Percentiles rank a stretch among this genome's conserved stretches.
These are phyloP conservation scores for Paralagenidium karlingii DNA, from an alignment of 352 stramenopile species.

Conservation along the genomic window DNA sequence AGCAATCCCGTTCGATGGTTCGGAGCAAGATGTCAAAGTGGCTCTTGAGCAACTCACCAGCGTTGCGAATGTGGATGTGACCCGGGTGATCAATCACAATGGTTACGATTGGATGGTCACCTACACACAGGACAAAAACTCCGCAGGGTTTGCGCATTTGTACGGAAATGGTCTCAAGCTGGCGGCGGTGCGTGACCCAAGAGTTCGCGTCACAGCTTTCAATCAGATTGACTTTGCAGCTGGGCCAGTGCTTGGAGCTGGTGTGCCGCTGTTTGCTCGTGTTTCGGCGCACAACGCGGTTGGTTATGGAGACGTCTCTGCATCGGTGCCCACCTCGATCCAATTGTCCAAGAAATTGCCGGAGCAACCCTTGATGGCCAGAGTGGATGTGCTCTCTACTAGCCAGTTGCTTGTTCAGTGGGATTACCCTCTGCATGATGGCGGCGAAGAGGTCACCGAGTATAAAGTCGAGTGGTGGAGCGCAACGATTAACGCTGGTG, in stretches of 20 bases:
- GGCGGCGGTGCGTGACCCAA: slow-evolving; percentile 23
- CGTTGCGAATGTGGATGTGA: slow-evolving; percentile 85
- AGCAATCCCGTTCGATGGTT: slow-evolving; percentile 85
- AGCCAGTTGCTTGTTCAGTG: slow-evolving; percentile 69
- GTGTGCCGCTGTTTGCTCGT: slow-evolving; percentile 42
- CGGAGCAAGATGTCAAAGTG: slow-evolving; percentile 84
- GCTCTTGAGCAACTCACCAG: slow-evolving; percentile 84
- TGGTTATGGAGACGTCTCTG: slow-evolving; percentile 24
- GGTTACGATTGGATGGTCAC: slow-evolving; percentile 89
- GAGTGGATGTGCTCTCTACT: slow-evolving; percentile 35
- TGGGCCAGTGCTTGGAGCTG: slow-evolving; percentile 9
- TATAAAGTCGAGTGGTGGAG: slow-evolving; percentile 73
- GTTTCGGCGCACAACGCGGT: slow-evolving; percentile 44
- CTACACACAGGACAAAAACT: slow-evolving; percentile 29
- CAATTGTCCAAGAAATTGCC: slow-evolving; percentile 44
- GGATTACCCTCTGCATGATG: slow-evolving; percentile 46
- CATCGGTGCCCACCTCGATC: slow-evolving; percentile 25
- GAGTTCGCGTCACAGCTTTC: slow-evolving; percentile 36
- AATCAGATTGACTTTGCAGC: slow-evolving; percentile 23
- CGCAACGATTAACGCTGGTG: slow-evolving; percentile 13
- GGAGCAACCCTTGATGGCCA: slow-evolving; percentile 13
- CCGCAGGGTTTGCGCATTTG: slow-evolving; percentile 9
- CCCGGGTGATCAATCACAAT: slow-evolving; percentile 61
- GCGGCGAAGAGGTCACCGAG: slow-evolving; percentile 52
- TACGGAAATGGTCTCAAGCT: slow-evolving; percentile 37